Base-by-base conservation (phyloP, 345 rosid species). In the Dipteronia sinensis region DNA sequence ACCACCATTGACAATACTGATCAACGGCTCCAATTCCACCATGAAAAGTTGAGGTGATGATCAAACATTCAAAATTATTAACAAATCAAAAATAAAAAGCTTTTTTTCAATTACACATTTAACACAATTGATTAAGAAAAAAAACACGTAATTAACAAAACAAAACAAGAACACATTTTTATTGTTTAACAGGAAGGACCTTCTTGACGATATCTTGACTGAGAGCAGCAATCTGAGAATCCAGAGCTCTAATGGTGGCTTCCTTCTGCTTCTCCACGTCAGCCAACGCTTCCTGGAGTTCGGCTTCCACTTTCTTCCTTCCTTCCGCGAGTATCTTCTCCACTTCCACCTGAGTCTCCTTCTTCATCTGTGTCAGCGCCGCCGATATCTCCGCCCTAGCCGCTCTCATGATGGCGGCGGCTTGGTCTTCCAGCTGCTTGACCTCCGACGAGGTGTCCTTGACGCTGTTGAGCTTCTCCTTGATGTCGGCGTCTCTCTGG, bases 381-480 rank as follows among this genome's bases (percentile, higher is more conserved):
- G 98, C 96, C 8, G 99, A 77, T 38, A 95, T 91, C 83, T 95
- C 99, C 0, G 99, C 99, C 67, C 97, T 86, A 16, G 98, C 94
- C 0, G 99, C 99, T 71, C 85, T 87, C 96, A 95, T 90, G 2
- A 92, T 80, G 0, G 98, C 91, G 11, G 87, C 90, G 0, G 92
- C 97, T 80, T 95, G 91, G 61, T 93, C 98, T 62, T 95, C 98
- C 22, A 95, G 90, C 84, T 87, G 83, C 86, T 95, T 95, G 58
- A 93, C 97, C 83, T 95, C 99, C 59, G 47, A 46, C 0, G 96
- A 91, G 1, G 96, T 91, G 81, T 95, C 98, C 78, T 92, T 91
- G 6, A 95, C 97, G 58, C 93, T 79, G 80, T 82, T 81, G 1
- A 95, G 94, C 88, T 91, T 93, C 92, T 86, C 98, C 67, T 84